Evolutionary conservation across 2,329 filamentous ascomycete species (phyloP), one percentile per base, ranked within the genome.

Genomic region (Epichloe sibirici): DNA sequence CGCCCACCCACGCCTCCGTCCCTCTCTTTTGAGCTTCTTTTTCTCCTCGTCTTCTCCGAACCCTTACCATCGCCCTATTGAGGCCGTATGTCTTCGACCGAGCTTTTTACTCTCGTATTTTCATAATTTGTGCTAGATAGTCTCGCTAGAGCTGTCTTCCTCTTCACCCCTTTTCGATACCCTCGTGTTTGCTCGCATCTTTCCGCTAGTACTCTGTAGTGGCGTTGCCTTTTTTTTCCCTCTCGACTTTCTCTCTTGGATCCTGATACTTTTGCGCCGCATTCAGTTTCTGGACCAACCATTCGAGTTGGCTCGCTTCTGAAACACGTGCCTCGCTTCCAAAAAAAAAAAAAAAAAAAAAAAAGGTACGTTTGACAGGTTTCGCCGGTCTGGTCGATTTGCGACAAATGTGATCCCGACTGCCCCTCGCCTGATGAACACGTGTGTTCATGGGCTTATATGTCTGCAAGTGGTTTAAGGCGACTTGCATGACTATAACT

Each of bases 1-100:
- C 45, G 53, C 52, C 53, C 53, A 47, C 56, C 52, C 53, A 54
- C 56, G 54, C 52, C 49, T 51, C 51, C 44, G 45, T 49, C 46
- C 50, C 50, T 53, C 49, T 50, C 51, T 49, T 51, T 51, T 23
- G 51, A 45, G 47, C 43, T 51, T 55, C 45, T n/a, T 45, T 45
- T 53, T 44, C 44, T 47, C 45, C 31, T 40, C 40, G 43, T n/a
- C 52, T 38, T 46, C 45, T 44, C 23, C 11, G 21, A 40, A 37
- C 11, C 42, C 48, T 31, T 42, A 23, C 40, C 35, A 43, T 49
- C 46, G 45, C 48, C 52, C 43, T 40, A 31, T 35, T 38, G 48
- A 49, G 51, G 54, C 51, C 49, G 31, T 34, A 35, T 38, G 39
- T 43, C 45, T 31, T 44, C 35, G 50, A 45, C 48, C 34, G 25